Percentiles rank a stretch among this genome's conserved stretches.
These are phyloP conservation scores for Hyaloraphidium curvatum DNA, from an alignment of 192 early-diverging fungal species.

Conservation along the genomic window DNA sequence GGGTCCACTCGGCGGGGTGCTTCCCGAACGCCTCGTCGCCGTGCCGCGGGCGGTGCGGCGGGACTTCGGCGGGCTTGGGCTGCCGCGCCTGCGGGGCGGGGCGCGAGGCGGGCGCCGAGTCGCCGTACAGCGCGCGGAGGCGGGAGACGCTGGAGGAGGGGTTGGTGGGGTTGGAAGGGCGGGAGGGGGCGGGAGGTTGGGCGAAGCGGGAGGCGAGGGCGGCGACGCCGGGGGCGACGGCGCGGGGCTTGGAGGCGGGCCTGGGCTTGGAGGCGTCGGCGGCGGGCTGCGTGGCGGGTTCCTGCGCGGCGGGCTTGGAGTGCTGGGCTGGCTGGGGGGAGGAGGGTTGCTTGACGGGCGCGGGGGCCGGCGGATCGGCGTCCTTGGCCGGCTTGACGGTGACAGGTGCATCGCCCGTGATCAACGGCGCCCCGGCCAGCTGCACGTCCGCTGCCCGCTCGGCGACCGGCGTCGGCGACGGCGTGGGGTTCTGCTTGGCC, in stretches of 20 bases:
- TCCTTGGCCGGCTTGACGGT: too few relatives aligned
- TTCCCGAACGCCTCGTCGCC: background rate
- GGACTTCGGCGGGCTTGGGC: background rate
- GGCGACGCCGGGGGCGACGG: background rate
- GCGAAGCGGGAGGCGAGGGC: too few relatives aligned
- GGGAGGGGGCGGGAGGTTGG: background rate
- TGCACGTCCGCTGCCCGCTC: too few relatives aligned
- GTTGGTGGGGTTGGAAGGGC: background rate
- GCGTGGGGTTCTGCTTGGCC: too few relatives aligned
- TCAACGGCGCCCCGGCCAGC: too few relatives aligned
- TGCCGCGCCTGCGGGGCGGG: background rate
- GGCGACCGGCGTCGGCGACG: too few relatives aligned
- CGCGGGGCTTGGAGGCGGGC: conserved; percentile 2
- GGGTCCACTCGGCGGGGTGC: background rate
- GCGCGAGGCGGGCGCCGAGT: background rate
- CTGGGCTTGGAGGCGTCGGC: too few relatives aligned
- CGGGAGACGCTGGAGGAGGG: background rate
- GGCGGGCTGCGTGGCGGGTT: background rate
- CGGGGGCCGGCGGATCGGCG: background rate
- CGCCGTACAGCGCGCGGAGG: background rate
- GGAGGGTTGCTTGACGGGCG: too few relatives aligned
- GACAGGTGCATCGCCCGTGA: too few relatives aligned
- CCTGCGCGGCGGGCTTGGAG: background rate
- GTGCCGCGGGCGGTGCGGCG: background rate
- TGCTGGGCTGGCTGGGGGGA: too few relatives aligned